Evolutionary conservation across 2,329 filamentous ascomycete genomes (phyloP).

Genomic region (Amesomyces nigricolor): DNA sequence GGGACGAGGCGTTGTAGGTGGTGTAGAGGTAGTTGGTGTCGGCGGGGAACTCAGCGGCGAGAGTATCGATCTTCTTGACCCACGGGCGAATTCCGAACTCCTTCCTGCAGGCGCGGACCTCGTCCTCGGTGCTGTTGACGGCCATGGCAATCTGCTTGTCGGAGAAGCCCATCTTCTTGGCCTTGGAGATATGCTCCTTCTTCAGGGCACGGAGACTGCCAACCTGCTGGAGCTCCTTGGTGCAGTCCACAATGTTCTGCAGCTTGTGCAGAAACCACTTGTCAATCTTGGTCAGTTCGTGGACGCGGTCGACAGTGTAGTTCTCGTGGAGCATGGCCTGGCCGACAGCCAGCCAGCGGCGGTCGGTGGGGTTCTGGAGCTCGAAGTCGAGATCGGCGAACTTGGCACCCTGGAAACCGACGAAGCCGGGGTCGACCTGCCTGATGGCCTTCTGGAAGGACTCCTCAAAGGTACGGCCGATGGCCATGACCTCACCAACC

Average conservation of each 20-base stretch:
- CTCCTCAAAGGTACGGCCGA: constrained; percentile 96
- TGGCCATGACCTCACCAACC: constrained; percentile 98
- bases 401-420: constrained; percentile 91
- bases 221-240: constrained; percentile 75
- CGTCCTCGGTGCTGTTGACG: constrained; percentile 79
- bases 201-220: constrained; percentile 79
- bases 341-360: constrained; percentile 93
- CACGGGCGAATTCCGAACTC: constrained; percentile 86
- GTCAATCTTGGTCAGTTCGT: constrained; percentile 96
- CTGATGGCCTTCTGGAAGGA: constrained; percentile 98
- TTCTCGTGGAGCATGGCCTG: constrained; percentile 97
- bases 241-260: constrained; percentile 91
- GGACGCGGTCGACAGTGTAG: constrained; percentile 86
- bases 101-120: constrained; percentile 79
- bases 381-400: constrained; percentile 90
- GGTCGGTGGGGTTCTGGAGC: constrained; percentile 88
- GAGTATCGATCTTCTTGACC: constrained; percentile 97
- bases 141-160: constrained; percentile 90
- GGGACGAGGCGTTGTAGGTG: constrained; percentile 91
- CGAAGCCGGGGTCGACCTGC: constrained; percentile 85
- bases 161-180: constrained; percentile 97
- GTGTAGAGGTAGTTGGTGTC: constrained; percentile 96
- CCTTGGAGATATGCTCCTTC: constrained; percentile 80
- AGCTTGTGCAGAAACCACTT: constrained; percentile 99
- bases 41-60: constrained; percentile 93